A percentile compares a stretch with the other conserved stretches of the same genome.
Evolutionary conservation across 2,329 filamentous ascomycete species (phyloP).

Genomic region (Zasmidium cellare): DNA sequence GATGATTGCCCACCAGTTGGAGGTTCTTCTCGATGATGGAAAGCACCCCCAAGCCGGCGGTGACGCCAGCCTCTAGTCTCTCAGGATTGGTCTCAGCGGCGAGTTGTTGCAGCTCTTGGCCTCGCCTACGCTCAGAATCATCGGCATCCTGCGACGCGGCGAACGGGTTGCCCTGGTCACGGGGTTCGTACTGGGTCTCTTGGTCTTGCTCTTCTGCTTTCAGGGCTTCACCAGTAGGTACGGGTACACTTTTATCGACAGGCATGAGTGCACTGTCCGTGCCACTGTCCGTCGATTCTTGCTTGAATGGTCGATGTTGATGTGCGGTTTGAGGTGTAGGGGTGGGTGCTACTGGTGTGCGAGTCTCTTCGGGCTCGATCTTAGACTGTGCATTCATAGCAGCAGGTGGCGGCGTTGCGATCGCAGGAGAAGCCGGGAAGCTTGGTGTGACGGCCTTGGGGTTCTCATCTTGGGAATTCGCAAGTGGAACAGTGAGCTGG

Average conservation of each 20-base stretch:
- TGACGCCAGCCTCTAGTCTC: slow-evolving; percentile 42
- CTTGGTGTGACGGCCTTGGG: not conserved
- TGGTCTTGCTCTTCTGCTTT: slow-evolving; percentile 2
- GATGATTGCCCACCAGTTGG: slow-evolving; percentile 19
- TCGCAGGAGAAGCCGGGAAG: not conserved
- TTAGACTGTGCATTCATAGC: not conserved
- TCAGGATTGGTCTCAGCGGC: slow-evolving; percentile 34
- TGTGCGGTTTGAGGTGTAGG: not conserved
- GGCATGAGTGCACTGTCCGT: not conserved
- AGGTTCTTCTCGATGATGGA: slow-evolving; percentile 37
- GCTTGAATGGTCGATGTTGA: not conserved
- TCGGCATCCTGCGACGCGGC: slow-evolving; percentile 7
- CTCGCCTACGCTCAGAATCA: slow-evolving; percentile 7
- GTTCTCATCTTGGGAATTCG: not conserved
- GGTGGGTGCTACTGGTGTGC: not conserved
- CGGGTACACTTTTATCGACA: slow-evolving; percentile 9
- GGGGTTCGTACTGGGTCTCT: slow-evolving; percentile 15
- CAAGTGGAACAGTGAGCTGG: slow-evolving; percentile 7
- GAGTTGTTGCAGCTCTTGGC: slow-evolving; percentile 34
- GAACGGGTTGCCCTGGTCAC: slow-evolving; percentile 17
- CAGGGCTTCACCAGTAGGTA: not conserved
- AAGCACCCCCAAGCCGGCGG: slow-evolving; percentile 39
- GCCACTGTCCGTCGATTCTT: not conserved
- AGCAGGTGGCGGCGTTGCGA: not conserved
- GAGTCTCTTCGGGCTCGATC: not conserved